Conservation (phyloP, 164 flowering plant genomes). For the Akebia trifoliata region DNA sequence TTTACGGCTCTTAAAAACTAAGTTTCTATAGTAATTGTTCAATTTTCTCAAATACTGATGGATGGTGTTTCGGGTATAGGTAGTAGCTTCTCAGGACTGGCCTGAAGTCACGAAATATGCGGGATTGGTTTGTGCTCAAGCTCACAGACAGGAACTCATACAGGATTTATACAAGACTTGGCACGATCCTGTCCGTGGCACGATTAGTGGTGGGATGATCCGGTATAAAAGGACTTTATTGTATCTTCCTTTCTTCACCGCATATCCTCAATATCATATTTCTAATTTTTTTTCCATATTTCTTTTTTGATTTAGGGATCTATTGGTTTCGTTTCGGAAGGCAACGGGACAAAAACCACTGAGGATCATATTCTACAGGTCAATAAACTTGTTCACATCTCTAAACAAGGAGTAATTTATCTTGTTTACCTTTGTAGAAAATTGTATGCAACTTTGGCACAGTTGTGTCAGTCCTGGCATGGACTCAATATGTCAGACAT, state of each 20-base stretch:
- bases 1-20: background rate
- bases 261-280: background rate
- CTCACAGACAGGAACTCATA: conserved; percentile 68
- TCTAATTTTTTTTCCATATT: conserved; percentile 5
- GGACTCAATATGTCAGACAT: background rate
- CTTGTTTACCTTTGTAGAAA: background rate
- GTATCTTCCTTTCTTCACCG: background rate
- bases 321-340: conserved; percentile 56
- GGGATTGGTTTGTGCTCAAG: conserved; percentile 67
- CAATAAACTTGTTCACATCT: background rate
- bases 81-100: conserved; percentile 76
- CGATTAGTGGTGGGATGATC: conserved; percentile 69
- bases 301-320: conserved; percentile 35
- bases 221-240: conserved; percentile 26
- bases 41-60: conserved; percentile 17
- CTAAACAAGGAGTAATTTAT: background rate
- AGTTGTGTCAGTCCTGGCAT: too few species aligned
- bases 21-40: background rate
- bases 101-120: conserved; percentile 72
- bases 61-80: conserved; percentile 34
- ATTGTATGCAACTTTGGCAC: too few species aligned
- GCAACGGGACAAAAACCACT: conserved; percentile 69
- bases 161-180: conserved; percentile 70
- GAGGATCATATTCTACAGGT: conserved; percentile 72
- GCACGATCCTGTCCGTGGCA: conserved; percentile 71